Evolutionary conservation across 2,329 filamentous ascomycete genomes (phyloP).

Genomic region (Pestalotiopsis sp.): DNA sequence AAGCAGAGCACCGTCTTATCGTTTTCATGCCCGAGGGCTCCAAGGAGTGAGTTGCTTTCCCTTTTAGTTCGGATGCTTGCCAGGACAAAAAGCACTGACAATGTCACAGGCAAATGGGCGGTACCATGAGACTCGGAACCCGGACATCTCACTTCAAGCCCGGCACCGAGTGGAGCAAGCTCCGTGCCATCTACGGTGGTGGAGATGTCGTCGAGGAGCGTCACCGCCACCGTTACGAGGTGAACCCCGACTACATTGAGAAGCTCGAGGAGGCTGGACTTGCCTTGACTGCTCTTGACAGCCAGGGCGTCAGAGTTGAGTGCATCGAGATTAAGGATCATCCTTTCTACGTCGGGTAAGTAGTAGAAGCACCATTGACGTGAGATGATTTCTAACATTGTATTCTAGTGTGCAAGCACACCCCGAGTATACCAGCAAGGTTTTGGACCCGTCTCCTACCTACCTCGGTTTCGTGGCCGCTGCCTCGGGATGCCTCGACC

Average conservation of each 20-base stretch:
- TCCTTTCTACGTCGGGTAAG: slow-evolving; percentile 68
- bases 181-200: slow-evolving; percentile 73
- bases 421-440: slow-evolving; percentile 80
- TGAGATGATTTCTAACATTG: background rate
- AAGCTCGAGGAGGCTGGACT: slow-evolving; percentile 69
- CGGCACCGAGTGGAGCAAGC: slow-evolving; percentile 75
- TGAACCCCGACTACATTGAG: slow-evolving; percentile 79
- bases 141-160: slow-evolving; percentile 75
- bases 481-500: slow-evolving; percentile 65
- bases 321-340: slow-evolving; percentile 81
- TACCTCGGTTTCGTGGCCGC: slow-evolving; percentile 87
- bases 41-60: background rate
- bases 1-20: slow-evolving; percentile 70
- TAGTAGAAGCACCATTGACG: background rate
- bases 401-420: slow-evolving; percentile 73
- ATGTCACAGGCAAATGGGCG: slow-evolving; percentile 56
- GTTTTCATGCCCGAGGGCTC: slow-evolving; percentile 84
- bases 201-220: slow-evolving; percentile 65
- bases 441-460: slow-evolving; percentile 72
- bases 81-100: slow-evolving; percentile 42
- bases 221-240: slow-evolving; percentile 88
- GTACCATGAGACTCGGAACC: slow-evolving; percentile 83
- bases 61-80: slow-evolving; percentile 23
- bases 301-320: slow-evolving; percentile 78
- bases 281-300: slow-evolving; percentile 78